Evolutionary conservation across 352 stramenopile species (phyloP), one percentile per base, ranked within the genome.

Genomic region (Phytophthora constricta): DNA sequence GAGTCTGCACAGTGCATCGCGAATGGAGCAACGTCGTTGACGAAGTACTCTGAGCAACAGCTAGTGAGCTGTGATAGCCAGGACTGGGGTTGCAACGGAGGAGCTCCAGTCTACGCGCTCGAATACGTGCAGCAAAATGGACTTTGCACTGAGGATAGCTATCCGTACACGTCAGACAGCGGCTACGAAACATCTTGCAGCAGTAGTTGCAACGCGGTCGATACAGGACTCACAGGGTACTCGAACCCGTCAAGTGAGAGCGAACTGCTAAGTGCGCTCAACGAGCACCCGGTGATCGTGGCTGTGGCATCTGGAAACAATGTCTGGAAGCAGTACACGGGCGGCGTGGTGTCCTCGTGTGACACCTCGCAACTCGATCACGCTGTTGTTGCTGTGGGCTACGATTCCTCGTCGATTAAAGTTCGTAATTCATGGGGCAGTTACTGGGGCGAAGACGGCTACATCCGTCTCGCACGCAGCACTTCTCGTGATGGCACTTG

Each of bases 351-450:
- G 31, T 81, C 66, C 48, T 77, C 61, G 5, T 87, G 77, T 39
- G 86, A 82, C 64, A 91, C 90, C 43, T 83, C 79, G 27, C 79
- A 94, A 33, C 89, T 99, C 43, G 97, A 99, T 69, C 97, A 99
- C 72, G 98, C 96, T 39, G 96, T 99, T 9, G 83, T 99, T 46
- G 92, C 90, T 0, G 96, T 99, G 17, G 97, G 97, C 11, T 99
- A 99, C 79, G 92, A 95, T 63, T 77, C 77, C 11, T 84, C 79
- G 3, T 79, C 80, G 13, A 97, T 95, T 86, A 98, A 98, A 76
- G 90, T 99, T 26, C 98, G 97, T 63, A 99, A 99, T 79, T 98
- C 96, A 41, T 99, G 97, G 97, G 97, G 97, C 16, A 64, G 53
- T 2, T 58, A 69, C 42, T 98, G 95, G 93, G 95, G 95, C 41